A percentile compares a stretch with the other conserved stretches of the same genome.
phyloP scores from a whole-genome alignment of 192 early-diverging fungal genomes.

The Fimicolochytrium jonesii region DNA sequence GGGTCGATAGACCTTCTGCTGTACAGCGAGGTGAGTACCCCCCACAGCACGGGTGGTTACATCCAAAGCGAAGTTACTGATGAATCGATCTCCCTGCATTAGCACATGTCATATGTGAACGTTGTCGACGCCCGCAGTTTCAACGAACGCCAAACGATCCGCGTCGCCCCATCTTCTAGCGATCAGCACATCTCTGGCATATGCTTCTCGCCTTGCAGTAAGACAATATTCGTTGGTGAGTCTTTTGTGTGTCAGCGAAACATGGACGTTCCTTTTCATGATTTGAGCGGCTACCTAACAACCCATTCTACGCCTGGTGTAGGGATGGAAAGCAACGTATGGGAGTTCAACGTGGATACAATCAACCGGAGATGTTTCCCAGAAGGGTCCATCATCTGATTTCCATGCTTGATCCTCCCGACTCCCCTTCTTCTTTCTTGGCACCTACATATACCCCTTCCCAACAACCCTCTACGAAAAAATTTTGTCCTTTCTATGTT shows the following conservation, averaged over 20 bases:
- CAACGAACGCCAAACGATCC: slow-evolving; percentile 72
- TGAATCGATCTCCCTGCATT: not conserved
- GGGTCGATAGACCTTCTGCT: slow-evolving; percentile 86
- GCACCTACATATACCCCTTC: not conserved
- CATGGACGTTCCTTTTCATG: not conserved
- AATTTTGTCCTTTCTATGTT: not conserved
- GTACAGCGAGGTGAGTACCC: slow-evolving; percentile 55
- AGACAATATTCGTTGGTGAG: slow-evolving; percentile 83
- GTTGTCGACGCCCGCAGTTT: slow-evolving; percentile 89
- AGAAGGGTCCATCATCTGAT: slow-evolving; percentile 68
- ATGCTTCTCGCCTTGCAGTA: slow-evolving; percentile 76
- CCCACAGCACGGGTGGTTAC: not conserved
- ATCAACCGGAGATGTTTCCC: slow-evolving; percentile 75
- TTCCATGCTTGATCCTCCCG: not conserved
- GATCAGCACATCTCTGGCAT: slow-evolving; percentile 88
- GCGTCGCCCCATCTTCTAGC: slow-evolving; percentile 57
- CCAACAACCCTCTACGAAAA: not conserved
- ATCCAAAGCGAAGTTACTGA: not conserved
- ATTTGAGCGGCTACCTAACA: slow-evolving; percentile 1
- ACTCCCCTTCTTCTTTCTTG: not conserved
- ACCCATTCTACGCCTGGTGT: not conserved
- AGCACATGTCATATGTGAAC: slow-evolving; percentile 82
- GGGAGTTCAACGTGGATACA: slow-evolving; percentile 82
- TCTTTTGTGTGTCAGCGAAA: not conserved
- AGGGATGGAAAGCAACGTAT: slow-evolving; percentile 77